These are phyloP conservation scores for Salix exigua DNA, from an alignment of 345 rosid species.

Conservation along the genomic window DNA sequence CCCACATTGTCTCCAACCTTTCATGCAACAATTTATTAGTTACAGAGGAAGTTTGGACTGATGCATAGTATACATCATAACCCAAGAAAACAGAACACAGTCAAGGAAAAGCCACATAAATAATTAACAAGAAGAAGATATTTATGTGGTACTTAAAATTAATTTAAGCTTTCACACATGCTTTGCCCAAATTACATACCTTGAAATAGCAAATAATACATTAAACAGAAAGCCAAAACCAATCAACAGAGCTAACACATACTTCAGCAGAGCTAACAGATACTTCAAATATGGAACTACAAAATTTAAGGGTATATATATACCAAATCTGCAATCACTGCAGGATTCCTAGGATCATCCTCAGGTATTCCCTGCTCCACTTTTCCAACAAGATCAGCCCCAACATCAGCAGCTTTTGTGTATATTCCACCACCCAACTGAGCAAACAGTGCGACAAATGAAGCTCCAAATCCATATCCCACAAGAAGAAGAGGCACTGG, in stretches of 20 bases:
- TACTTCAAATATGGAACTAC: not conserved
- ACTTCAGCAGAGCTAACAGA: not conserved
- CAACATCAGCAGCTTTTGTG: constrained; percentile 99
- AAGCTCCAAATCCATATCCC: constrained; percentile 99
- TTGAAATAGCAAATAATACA: not conserved
- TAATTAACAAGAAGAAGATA: not conserved
- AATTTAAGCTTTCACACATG: not conserved
- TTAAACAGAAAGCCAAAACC: not conserved
- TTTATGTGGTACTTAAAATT: not conserved
- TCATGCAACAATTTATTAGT: not conserved
- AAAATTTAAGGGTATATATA: constrained; percentile 9
- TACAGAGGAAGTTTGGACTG: not conserved
- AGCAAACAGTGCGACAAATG: constrained; percentile 98
- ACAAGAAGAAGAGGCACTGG: constrained; percentile 98
- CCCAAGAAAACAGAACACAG: not conserved
- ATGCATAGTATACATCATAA: not conserved
- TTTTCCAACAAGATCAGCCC: constrained; percentile 99
- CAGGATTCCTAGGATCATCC: constrained; percentile 99
- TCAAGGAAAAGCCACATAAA: not conserved
- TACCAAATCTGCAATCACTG: constrained; percentile 99
- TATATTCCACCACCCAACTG: constrained; percentile 99
- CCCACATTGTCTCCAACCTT: constrained; percentile 99
- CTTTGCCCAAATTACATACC: not conserved
- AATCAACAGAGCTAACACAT: not conserved
- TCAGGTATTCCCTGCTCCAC: constrained; percentile 99